Evolutionary conservation across 2,329 filamentous ascomycete species (phyloP).

Genomic region (Aspergillus clavatus): DNA sequence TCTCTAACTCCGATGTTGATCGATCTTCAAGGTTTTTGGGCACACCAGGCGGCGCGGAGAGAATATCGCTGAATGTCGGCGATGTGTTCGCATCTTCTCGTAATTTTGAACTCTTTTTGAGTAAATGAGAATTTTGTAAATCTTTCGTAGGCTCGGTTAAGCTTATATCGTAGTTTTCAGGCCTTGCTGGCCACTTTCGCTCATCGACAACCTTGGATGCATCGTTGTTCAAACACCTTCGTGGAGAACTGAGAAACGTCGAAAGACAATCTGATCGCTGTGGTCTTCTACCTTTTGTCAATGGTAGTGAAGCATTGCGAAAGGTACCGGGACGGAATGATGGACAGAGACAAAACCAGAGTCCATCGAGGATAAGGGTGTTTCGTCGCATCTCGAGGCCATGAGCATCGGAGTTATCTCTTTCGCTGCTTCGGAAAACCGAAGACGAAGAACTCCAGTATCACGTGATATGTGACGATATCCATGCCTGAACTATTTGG

Average conservation of each 20-base stretch:
- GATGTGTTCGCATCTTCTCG: not conserved
- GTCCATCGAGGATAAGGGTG: constrained; percentile 32
- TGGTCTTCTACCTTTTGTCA: constrained; percentile 10
- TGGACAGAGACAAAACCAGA: constrained; percentile 41
- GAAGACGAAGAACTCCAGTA: constrained; percentile 1
- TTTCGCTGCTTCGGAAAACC: constrained; percentile 8
- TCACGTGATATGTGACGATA: constrained; percentile 14
- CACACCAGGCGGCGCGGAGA: constrained; percentile 8
- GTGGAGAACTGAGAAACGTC: constrained; percentile 10
- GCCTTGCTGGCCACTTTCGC: not conserved
- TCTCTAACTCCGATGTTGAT: constrained; percentile 25
- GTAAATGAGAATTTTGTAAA: not conserved
- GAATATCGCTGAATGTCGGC: not conserved
- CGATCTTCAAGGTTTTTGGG: constrained; percentile 14
- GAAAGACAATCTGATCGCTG: constrained; percentile 4
- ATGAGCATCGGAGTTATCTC: constrained; percentile 8
- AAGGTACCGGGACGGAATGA: constrained; percentile 25
- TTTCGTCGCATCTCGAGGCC: constrained; percentile 30
- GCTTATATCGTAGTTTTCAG: not conserved
- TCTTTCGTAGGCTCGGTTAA: not conserved
- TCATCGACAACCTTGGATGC: not conserved
- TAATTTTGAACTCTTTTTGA: not conserved
- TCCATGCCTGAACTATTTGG: not conserved
- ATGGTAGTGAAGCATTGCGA: constrained; percentile 9
- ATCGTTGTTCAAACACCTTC: constrained; percentile 19